phyloP scores from a whole-genome alignment of 768 basidiomycete species.

The Cystobasidiopsis lactophilus region DNA sequence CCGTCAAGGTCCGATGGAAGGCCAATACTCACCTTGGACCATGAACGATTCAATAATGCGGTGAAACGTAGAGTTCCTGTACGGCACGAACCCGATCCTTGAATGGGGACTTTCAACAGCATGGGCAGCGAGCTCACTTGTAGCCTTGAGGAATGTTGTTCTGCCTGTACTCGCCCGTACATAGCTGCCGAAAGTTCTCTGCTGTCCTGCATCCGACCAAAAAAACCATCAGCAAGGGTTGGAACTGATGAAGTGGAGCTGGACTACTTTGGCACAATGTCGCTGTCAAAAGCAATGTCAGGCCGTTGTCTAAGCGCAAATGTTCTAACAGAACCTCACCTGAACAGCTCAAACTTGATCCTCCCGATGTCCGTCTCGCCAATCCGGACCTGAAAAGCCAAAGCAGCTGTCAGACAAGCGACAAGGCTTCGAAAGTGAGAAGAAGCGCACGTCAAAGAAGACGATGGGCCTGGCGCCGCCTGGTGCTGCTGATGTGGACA shows the following conservation, averaged over 20 bases:
- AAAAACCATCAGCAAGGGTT: not conserved
- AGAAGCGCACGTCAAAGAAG: constrained; percentile 88
- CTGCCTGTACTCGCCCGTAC: constrained; percentile 52
- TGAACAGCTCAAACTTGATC: constrained; percentile 88
- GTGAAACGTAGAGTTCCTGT: constrained; percentile 77
- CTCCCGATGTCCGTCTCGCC: constrained; percentile 89
- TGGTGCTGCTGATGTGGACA: not conserved
- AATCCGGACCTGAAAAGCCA: too few relatives aligned
- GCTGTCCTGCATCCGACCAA: constrained; percentile 45
- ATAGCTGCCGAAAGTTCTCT: constrained; percentile 92
- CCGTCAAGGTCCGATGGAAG: not conserved
- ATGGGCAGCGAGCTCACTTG: constrained; percentile 27
- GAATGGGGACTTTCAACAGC: constrained; percentile 26
- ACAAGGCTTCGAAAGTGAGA: too few relatives aligned
- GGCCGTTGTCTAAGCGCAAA: not conserved
- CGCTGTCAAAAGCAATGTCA: constrained; percentile 28
- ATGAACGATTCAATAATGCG: constrained; percentile 41
- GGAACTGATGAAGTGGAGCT: not conserved
- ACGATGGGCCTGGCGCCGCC: constrained; percentile 44
- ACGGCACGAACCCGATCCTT: constrained; percentile 43
- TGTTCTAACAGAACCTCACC: not conserved
- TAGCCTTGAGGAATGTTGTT: constrained; percentile 18
- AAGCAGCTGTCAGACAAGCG: too few relatives aligned
- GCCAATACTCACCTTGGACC: constrained; percentile 50
- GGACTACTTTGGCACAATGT: constrained; percentile 80